Evolutionary conservation across 176 grass and related monocot genomes (phyloP).

Genomic region (Neostapfia colusana): DNA sequence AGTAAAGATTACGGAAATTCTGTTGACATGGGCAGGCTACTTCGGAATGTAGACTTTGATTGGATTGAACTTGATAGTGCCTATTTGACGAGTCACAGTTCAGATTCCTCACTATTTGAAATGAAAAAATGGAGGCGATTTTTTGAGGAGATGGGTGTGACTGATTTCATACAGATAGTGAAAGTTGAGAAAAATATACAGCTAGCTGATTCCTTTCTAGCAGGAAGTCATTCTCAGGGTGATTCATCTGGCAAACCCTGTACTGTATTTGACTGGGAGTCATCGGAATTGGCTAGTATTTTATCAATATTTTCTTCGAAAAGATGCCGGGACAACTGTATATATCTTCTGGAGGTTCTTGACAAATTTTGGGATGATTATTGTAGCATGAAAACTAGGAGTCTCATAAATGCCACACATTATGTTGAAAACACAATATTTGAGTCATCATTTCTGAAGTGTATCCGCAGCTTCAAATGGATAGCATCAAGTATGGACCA

Average conservation of each 20-base stretch:
- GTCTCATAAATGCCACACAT: conserved; percentile 19
- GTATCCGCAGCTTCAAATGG: conserved; percentile 69
- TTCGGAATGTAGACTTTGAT: conserved; percentile 54
- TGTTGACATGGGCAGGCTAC: conserved; percentile 56
- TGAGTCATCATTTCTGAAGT: conserved; percentile 78
- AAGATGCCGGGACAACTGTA: conserved; percentile 57
- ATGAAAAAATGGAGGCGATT: conserved; percentile 67
- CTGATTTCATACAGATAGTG: conserved; percentile 88
- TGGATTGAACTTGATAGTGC: conserved; percentile 80
- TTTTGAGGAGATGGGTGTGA: conserved; percentile 78
- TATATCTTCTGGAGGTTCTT: conserved; percentile 88
- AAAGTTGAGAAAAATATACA: conserved; percentile 46
- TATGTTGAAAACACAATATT: conserved; percentile 44
- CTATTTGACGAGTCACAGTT: conserved; percentile 75
- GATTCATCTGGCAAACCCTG: conserved; percentile 38
- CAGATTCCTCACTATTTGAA: conserved; percentile 42
- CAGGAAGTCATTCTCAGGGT: conserved; percentile 19
- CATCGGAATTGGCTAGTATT: conserved; percentile 67
- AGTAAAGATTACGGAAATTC: conserved; percentile 80
- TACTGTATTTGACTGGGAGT: conserved; percentile 79
- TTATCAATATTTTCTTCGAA: conserved; percentile 76
- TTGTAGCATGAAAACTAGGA: conserved; percentile 63
- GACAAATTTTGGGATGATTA: conserved; percentile 86
- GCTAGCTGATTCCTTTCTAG: conserved; percentile 36
- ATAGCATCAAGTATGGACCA: conserved; percentile 72